Evolutionary conservation across 176 grass and related monocot genomes (phyloP).

Genomic region (Carex kokanica): DNA sequence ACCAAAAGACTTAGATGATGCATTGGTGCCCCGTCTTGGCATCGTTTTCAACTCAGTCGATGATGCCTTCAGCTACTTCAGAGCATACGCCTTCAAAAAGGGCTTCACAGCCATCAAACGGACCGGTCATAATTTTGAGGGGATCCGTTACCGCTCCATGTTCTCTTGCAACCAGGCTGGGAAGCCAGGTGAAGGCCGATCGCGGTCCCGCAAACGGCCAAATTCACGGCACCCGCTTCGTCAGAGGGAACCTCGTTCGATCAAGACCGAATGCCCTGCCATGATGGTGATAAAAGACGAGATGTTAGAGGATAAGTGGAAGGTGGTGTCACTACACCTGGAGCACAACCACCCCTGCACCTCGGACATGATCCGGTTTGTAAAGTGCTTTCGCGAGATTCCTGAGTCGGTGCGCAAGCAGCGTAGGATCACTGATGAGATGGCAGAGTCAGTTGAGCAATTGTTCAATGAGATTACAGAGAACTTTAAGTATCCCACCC

Average conservation of each 20-base stretch:
- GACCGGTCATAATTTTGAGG: slow-evolving; percentile 29
- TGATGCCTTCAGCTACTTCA: slow-evolving; percentile 29
- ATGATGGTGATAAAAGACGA: slow-evolving; percentile 33
- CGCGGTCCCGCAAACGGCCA: background rate
- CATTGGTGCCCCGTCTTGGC: slow-evolving; percentile 15
- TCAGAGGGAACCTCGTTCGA: slow-evolving; percentile 25
- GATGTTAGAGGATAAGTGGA: slow-evolving; percentile 32
- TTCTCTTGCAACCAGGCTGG: slow-evolving; percentile 31
- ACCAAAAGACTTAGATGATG: slow-evolving; percentile 28
- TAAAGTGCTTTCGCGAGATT: slow-evolving; percentile 30
- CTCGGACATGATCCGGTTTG: slow-evolving; percentile 23
- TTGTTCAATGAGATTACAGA: slow-evolving; percentile 23
- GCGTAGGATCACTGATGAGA: slow-evolving; percentile 17
- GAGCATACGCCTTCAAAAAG: slow-evolving; percentile 28
- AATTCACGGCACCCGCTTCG: background rate
- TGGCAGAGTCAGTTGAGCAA: slow-evolving; percentile 20
- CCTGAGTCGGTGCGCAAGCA: slow-evolving; percentile 1
- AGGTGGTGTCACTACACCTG: slow-evolving; percentile 20
- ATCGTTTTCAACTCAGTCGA: slow-evolving; percentile 26
- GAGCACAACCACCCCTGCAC: slow-evolving; percentile 30
- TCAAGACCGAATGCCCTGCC: slow-evolving; percentile 25
- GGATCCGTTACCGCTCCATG: slow-evolving; percentile 31
- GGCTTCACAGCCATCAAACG: slow-evolving; percentile 29
- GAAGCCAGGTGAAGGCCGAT: slow-evolving; percentile 19
- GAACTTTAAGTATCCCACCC: slow-evolving; percentile 27